phyloP scores from a whole-genome alignment of 2,329 filamentous ascomycete species.

The Fusarium miscanthi region DNA sequence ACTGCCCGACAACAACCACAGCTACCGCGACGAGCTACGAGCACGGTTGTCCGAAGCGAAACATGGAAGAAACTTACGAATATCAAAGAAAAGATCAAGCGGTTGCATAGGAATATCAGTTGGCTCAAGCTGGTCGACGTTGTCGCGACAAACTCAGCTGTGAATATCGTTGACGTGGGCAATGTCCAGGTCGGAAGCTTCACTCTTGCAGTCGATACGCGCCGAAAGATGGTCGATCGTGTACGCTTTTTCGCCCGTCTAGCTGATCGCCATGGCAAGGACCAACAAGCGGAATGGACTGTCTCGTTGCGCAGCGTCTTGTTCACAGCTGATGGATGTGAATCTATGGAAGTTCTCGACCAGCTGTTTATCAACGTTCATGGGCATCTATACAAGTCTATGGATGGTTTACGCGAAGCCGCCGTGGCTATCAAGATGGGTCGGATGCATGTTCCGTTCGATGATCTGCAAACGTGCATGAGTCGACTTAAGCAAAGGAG shows the following conservation, averaged over 20 bases:
- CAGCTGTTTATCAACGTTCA: conserved; percentile 90
- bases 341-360: conserved; percentile 89
- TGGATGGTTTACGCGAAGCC: conserved; percentile 89
- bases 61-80: conserved; percentile 84
- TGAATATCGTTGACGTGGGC: conserved; percentile 84
- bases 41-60: conserved; percentile 65
- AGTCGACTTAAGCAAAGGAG: conserved; percentile 64
- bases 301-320: conserved; percentile 85
- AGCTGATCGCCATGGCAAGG: conserved; percentile 66
- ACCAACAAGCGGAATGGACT: conserved; percentile 90
- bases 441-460: conserved; percentile 88
- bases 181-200: conserved; percentile 86
- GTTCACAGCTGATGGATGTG: conserved; percentile 85
- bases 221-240: conserved; percentile 89
- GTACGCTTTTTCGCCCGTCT: conserved; percentile 88
- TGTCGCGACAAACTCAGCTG: conserved; percentile 80
- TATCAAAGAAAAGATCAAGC: conserved; percentile 87
- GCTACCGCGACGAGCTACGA: conserved; percentile 26
- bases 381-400: conserved; percentile 85
- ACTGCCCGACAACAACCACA: conserved; percentile 38
- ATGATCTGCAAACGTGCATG: conserved; percentile 78
- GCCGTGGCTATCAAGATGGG: conserved; percentile 92
- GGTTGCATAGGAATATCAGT: conserved; percentile 84
- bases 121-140: conserved; percentile 93
- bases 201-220: conserved; percentile 88